A percentile compares a stretch with the other conserved stretches of the same genome.
phyloP scores from a whole-genome alignment of 495 filamentous ascomycete genomes.

The Penicillium steckii region DNA sequence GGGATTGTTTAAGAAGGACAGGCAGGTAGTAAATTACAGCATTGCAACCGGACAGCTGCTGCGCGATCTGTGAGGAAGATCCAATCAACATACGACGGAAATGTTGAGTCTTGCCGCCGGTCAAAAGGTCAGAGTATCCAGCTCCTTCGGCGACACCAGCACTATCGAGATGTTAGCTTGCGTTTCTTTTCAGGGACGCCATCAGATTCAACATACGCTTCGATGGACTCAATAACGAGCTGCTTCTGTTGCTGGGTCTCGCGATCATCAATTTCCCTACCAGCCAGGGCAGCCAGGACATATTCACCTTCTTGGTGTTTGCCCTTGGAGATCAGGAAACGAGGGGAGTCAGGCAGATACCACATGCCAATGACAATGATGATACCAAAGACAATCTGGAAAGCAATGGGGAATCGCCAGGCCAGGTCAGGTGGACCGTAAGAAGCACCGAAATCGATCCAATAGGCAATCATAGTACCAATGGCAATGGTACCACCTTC shows the following conservation, averaged over 20 bases:
- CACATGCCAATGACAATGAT: constrained; percentile 62
- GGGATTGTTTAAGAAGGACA: constrained; percentile 67
- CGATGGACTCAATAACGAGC: constrained; percentile 73
- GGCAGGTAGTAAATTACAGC: constrained; percentile 88
- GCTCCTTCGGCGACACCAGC: constrained; percentile 37
- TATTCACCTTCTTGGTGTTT: constrained; percentile 65
- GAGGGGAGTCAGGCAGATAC: constrained; percentile 73
- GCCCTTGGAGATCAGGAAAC: constrained; percentile 69
- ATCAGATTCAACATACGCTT: constrained; percentile 52
- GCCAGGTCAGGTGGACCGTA: constrained; percentile 63
- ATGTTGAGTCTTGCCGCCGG: constrained; percentile 44
- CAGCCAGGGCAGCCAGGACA: constrained; percentile 68
- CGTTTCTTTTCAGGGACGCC: constrained; percentile 3
- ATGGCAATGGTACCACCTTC: constrained; percentile 80
- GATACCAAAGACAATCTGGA: constrained; percentile 74
- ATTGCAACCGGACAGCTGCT: constrained; percentile 76
- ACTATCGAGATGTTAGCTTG: constrained; percentile 12
- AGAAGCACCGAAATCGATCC: constrained; percentile 78
- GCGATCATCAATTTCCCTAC: constrained; percentile 55
- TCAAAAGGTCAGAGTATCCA: constrained; percentile 39
- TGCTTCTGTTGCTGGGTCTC: constrained; percentile 59
- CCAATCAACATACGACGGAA: constrained; percentile 51
- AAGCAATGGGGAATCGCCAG: constrained; percentile 82
- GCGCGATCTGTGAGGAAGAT: constrained; percentile 71
- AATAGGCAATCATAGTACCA: constrained; percentile 74